Evolutionary conservation across 768 basidiomycete species (phyloP), one percentile per base, ranked within the genome.

Genomic region (Neoboletus magnificus): DNA sequence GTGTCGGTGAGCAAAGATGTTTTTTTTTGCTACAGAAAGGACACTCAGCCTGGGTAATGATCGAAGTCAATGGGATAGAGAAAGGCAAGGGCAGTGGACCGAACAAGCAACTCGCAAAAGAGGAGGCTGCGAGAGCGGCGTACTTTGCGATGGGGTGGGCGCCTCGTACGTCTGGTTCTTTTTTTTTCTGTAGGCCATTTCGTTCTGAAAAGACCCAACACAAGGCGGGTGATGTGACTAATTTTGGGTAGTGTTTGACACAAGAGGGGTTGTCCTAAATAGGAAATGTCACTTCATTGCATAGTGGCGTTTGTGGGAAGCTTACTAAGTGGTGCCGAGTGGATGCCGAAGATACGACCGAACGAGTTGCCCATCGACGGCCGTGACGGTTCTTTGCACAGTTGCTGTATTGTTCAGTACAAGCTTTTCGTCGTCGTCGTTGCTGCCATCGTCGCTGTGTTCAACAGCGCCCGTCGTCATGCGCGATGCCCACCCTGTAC

Each of bases 61-160:
- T 42, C 37, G 11, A 64, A 89, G 89, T 88, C 48, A 86, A 89
- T 61, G 86, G 86, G 2, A 82, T 87, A 55, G 74, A 74, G 63
- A 87, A 83, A 62, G 89, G 89, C 12, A 70, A 75, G 47, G 89
- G 89, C 2, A 69, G 66, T n/a, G 86, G 87, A 29, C 74, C 77
- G 50, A 86, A 77, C 68, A 91, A 91, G 69, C 88, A 91, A 64
- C 71, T 81, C 2, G 89, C 89, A 8, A 91, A 89, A 68, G 89
- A 91, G 63, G 85, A 86, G 53, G 89, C 89, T 0, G 88, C 89
- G 18, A 77, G 81, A 54, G 75, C 82, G 61, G 89, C 89, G 10
- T 89, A 82, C 71, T 81, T 82, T 63, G 78, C 80, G 10, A 85
- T 91, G 86, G 88, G 89, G 33, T 90, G 88, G 88, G 82, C 82